phyloP scores from a whole-genome alignment of 495 filamentous ascomycete genomes.

The Penicillium bialowiezense region DNA sequence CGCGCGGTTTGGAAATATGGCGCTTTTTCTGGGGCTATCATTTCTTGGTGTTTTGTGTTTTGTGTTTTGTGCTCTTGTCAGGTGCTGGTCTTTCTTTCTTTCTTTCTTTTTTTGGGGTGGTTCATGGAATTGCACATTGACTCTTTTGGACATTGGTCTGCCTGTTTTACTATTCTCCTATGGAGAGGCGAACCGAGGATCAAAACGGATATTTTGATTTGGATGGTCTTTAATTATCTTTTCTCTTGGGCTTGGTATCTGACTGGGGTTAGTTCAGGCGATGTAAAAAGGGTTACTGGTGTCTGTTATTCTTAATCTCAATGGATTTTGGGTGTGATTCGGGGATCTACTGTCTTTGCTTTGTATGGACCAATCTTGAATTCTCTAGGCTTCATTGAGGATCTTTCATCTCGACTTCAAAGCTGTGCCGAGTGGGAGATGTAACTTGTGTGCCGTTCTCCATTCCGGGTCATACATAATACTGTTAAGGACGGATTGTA shows the following conservation, averaged over 20 bases:
- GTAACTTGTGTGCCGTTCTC: too few species aligned
- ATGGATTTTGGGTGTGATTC: background rate
- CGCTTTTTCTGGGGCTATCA: constrained; percentile 17
- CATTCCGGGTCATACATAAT: too few species aligned
- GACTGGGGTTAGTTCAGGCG: background rate
- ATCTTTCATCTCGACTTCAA: too few species aligned
- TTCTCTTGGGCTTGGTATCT: constrained; percentile 11
- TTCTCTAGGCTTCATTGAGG: too few species aligned
- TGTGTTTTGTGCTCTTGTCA: constrained; percentile 15
- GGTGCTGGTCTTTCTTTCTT: constrained; percentile 13
- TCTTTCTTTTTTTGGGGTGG: constrained; percentile 6
- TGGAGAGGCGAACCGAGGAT: constrained; percentile 11
- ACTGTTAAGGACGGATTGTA: too few species aligned
- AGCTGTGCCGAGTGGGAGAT: too few species aligned
- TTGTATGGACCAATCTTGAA: too few species aligned
- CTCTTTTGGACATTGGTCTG: constrained; percentile 1
- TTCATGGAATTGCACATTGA: constrained; percentile 11
- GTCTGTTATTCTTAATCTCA: background rate
- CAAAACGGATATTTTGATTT: constrained; percentile 10
- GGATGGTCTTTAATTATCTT: constrained; percentile 16
- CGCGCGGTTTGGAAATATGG: constrained; percentile 15
- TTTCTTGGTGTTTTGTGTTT: constrained; percentile 18
- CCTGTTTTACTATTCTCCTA: constrained; percentile 5
- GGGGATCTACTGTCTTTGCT: constrained; percentile 9
- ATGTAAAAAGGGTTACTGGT: constrained; percentile 3